Conservation (phyloP, 164 flowering plant genomes). For the Macadamia tetraphylla region DNA sequence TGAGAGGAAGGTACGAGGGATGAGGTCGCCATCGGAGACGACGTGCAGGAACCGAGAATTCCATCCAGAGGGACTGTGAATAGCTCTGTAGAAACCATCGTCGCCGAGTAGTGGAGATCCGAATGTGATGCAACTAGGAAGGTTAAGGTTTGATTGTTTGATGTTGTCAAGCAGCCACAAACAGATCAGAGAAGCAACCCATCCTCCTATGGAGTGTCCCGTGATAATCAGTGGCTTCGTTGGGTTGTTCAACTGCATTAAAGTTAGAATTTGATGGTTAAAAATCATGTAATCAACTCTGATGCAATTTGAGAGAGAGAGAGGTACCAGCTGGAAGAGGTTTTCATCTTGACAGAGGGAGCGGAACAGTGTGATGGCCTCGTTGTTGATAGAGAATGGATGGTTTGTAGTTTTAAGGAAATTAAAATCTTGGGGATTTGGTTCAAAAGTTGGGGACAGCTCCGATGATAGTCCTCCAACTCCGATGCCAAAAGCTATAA, state of each 20-base stretch:
- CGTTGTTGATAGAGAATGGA: conserved; percentile 22
- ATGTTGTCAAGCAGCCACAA: conserved; percentile 32
- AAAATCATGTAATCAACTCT: no score
- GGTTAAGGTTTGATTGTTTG: conserved; percentile 6
- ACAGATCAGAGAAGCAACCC: conserved; percentile 44
- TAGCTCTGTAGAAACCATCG: conserved; percentile 23
- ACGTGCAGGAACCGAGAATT: conserved; percentile 35
- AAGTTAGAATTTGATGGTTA: background rate
- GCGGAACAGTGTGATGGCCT: conserved; percentile 7
- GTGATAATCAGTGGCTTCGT: conserved; percentile 24
- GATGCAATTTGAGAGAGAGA: background rate
- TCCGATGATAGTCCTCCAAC: no score
- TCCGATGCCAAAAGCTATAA: no score
- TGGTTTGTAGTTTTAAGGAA: conserved; percentile 20
- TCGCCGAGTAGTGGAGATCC: conserved; percentile 44
- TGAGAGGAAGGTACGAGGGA: conserved; percentile 21
- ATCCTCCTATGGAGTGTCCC: conserved; percentile 43
- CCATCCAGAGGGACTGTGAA: conserved; percentile 23
- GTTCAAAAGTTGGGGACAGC: no score
- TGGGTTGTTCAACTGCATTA: conserved; percentile 10
- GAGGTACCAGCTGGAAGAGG: background rate
- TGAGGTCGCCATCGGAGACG: conserved; percentile 23
- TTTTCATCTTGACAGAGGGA: background rate
- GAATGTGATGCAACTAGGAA: conserved; percentile 42
- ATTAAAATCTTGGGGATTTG: conserved; percentile 5